Conservation (phyloP, 768 basidiomycete species). For the Leccinum boreale region DNA sequence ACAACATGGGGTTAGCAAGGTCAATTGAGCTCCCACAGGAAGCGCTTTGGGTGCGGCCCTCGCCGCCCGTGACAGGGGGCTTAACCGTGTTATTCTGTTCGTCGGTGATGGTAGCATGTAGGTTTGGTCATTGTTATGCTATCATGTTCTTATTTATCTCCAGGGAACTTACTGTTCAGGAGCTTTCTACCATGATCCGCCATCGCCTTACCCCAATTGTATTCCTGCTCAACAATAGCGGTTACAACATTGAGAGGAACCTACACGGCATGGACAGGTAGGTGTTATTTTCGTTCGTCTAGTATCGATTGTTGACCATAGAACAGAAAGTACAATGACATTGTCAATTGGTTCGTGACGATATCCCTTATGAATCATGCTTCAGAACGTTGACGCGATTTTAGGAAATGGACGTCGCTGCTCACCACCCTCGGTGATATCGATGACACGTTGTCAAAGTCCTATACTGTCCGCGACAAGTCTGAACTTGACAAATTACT, state of each 20-base stretch:
- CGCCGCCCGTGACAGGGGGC: constrained; percentile 62
- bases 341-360: constrained; percentile 58
- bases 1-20: neutral
- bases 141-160: constrained; percentile 4
- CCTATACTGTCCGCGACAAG: constrained; percentile 67
- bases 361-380: neutral
- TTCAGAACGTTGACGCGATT: neutral
- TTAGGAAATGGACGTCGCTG: constrained; percentile 62
- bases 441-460: constrained; percentile 45
- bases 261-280: constrained; percentile 63
- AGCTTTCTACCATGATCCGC: constrained; percentile 80
- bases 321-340: constrained; percentile 78
- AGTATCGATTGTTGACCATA: neutral
- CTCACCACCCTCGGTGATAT: constrained; percentile 58
- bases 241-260: constrained; percentile 85
- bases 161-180: constrained; percentile 78
- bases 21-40: constrained; percentile 31
- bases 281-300: neutral
- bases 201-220: constrained; percentile 74
- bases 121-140: constrained; percentile 23
- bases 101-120: constrained; percentile 82
- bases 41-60: constrained; percentile 76
- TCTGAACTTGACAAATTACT: constrained; percentile 66
- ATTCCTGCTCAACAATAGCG: constrained; percentile 77
- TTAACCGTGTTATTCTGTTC: constrained; percentile 76